Evolutionary conservation across 768 basidiomycete species (phyloP).

Genomic region (Cyathus striatus): DNA sequence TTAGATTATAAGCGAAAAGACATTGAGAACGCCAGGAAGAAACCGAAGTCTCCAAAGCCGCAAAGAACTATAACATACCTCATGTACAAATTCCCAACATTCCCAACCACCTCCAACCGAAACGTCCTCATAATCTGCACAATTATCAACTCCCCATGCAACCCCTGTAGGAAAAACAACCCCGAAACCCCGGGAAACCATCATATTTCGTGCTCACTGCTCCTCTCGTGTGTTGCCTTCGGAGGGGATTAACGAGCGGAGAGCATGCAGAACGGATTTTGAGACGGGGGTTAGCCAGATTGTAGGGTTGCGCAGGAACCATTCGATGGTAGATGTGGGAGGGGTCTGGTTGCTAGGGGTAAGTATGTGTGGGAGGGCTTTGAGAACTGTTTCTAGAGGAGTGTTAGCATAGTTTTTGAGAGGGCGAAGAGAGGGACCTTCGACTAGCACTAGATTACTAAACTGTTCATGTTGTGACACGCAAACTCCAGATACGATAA

Average conservation of each 20-base stretch:
- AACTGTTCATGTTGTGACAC: slow-evolving; percentile 97
- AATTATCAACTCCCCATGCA: slow-evolving; percentile 87
- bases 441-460: slow-evolving; percentile 88
- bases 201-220: slow-evolving; percentile 75
- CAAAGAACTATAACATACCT: slow-evolving; percentile 44
- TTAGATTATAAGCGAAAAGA: no score
- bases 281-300: slow-evolving; percentile 77
- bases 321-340: slow-evolving; percentile 81
- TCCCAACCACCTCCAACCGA: slow-evolving; percentile 82
- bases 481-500: slow-evolving; percentile 48
- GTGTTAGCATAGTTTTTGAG: not conserved
- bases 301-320: slow-evolving; percentile 82
- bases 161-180: slow-evolving; percentile 92
- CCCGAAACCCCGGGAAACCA: slow-evolving; percentile 89
- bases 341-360: slow-evolving; percentile 81
- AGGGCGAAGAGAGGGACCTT: slow-evolving; percentile 43
- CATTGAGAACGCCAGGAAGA: slow-evolving; percentile 75
- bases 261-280: slow-evolving; percentile 79
- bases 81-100: slow-evolving; percentile 94
- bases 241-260: no score
- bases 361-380: slow-evolving; percentile 92
- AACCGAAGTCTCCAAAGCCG: not conserved
- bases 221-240: slow-evolving; percentile 26
- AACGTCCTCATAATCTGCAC: slow-evolving; percentile 98
- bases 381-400: slow-evolving; percentile 77